Evolutionary conservation across 805 yeast genomes (phyloP).

Genomic region (Starmerella tilneyi): DNA sequence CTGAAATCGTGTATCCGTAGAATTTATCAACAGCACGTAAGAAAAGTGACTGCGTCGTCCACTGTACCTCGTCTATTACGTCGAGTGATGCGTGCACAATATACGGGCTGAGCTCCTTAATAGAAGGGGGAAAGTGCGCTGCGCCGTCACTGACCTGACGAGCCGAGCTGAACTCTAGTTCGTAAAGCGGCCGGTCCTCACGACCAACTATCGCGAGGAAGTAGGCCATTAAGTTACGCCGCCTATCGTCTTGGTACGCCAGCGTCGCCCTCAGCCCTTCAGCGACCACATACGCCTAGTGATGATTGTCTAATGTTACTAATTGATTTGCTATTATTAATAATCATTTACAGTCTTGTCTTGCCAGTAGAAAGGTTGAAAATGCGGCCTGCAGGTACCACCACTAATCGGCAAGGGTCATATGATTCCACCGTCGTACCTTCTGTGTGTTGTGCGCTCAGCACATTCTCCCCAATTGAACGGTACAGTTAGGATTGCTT

Average conservation of each 20-base stretch:
- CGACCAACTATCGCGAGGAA: conserved; percentile 84
- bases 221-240: conserved; percentile 47
- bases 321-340: too few relatives aligned
- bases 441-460: too few relatives aligned
- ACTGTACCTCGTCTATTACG: conserved; percentile 81
- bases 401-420: too few relatives aligned
- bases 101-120: conserved; percentile 75
- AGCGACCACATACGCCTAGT: too few relatives aligned
- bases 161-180: conserved; percentile 70
- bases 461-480: too few relatives aligned
- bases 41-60: conserved; percentile 57
- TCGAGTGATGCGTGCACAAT: conserved; percentile 82
- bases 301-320: too few relatives aligned
- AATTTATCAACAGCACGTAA: conserved; percentile 75
- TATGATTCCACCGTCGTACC: too few relatives aligned
- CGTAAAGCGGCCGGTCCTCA: conserved; percentile 75
- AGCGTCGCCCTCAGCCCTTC: too few relatives aligned
- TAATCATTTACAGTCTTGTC: too few relatives aligned
- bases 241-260: background rate
- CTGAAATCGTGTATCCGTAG: conserved; percentile 72
- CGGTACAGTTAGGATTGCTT: too few relatives aligned
- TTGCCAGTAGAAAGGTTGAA: too few relatives aligned
- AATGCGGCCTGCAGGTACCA: too few relatives aligned
- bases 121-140: conserved; percentile 52
- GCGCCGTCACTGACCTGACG: conserved; percentile 58